phyloP scores from a whole-genome alignment of 768 basidiomycete genomes.

The Serendipita sp. region DNA sequence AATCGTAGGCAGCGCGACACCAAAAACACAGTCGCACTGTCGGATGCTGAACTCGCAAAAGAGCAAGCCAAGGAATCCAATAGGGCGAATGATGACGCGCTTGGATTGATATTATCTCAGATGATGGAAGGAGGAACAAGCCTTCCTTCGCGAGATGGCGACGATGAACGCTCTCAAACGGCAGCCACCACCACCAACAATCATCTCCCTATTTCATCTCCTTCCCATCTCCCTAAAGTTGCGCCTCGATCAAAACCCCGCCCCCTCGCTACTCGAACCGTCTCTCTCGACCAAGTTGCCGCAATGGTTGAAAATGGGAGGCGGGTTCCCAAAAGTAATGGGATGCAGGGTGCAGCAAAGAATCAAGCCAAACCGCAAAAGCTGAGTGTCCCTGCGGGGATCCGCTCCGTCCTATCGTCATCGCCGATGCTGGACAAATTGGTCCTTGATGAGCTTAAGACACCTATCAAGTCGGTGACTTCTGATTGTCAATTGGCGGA shows the following conservation, averaged over 20 bases:
- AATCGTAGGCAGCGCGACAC: conserved; percentile 1
- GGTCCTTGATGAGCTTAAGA: neutral
- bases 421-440: neutral
- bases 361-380: neutral
- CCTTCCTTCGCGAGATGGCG: neutral
- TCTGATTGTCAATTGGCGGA: neutral
- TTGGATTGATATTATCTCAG: neutral
- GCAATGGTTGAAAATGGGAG: neutral
- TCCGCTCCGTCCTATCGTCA: neutral
- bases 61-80: neutral
- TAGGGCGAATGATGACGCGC: neutral
- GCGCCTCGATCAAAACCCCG: neutral
- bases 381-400: neutral
- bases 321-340: too few relatives aligned
- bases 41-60: neutral
- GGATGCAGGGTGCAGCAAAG: too few relatives aligned
- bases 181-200: too few relatives aligned
- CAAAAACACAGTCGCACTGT: neutral
- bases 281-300: neutral
- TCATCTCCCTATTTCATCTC: too few relatives aligned
- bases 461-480: neutral
- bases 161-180: neutral
- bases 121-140: neutral
- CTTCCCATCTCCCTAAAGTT: too few relatives aligned
- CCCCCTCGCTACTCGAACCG: neutral